phyloP scores from a whole-genome alignment of 2,329 filamentous ascomycete genomes.

The Colletotrichum higginsianum region DNA sequence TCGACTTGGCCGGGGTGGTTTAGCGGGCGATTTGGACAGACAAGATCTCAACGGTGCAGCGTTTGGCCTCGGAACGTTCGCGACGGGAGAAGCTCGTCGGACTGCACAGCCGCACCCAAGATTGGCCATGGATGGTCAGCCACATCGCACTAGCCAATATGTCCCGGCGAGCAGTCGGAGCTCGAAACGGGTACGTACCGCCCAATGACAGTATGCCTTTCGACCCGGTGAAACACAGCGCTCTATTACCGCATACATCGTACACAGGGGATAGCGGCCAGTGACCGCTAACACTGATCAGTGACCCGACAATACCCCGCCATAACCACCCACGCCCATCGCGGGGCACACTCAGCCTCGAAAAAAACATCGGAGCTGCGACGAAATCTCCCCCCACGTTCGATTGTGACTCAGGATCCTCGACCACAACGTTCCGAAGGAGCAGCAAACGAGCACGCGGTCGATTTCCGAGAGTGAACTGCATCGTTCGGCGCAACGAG shows the following conservation, averaged over 20 bases:
- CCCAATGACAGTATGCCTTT: neutral
- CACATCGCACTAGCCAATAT: neutral
- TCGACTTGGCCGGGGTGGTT: neutral
- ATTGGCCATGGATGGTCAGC: neutral
- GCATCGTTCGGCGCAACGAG: neutral
- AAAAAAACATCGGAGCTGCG: slow-evolving; percentile 42
- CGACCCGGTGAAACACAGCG: slow-evolving; percentile 2
- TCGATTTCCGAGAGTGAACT: slow-evolving; percentile 22
- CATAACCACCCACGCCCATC: slow-evolving; percentile 36
- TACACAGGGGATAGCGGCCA: slow-evolving; percentile 10
- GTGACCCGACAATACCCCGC: slow-evolving; percentile 41
- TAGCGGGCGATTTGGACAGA: neutral
- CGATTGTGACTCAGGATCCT: slow-evolving; percentile 40
- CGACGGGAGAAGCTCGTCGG: slow-evolving; percentile 13
- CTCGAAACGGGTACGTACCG: slow-evolving; percentile 13
- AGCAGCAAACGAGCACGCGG: slow-evolving; percentile 21
- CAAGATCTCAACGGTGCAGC: slow-evolving; percentile 10
- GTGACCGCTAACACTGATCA: slow-evolving; percentile 1
- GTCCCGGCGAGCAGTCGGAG: neutral
- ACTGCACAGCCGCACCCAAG: neutral
- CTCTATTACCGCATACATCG: neutral
- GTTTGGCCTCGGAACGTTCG: neutral
- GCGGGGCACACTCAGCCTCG: slow-evolving; percentile 44
- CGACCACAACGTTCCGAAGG: slow-evolving; percentile 26
- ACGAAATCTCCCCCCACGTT: slow-evolving; percentile 36